These are phyloP conservation scores for Tylopilus sp. DNA, from an alignment of 1,284 basidiomycete species.

Conservation along the genomic window DNA sequence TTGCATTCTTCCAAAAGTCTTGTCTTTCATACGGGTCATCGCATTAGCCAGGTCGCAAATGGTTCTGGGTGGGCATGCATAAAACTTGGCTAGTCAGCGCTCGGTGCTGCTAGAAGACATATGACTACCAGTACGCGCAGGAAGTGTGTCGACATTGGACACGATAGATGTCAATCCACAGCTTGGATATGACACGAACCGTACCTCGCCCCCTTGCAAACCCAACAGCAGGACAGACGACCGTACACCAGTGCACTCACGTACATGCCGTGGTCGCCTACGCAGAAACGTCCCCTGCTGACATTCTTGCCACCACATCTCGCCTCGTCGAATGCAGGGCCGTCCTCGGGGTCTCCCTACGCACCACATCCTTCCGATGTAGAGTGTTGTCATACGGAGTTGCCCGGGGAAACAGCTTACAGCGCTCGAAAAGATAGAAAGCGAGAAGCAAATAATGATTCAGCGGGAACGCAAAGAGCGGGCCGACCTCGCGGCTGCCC, in stretches of 20 bases:
- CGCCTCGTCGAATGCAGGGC: neutral
- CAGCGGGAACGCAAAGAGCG: conserved; percentile 74
- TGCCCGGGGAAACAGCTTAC: conserved; percentile 76
- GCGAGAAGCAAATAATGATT: conserved; percentile 76
- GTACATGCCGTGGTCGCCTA: conserved; percentile 48
- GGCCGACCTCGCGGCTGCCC: conserved; percentile 63
- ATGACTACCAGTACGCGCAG: too few relatives aligned
- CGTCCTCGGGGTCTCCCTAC: neutral
- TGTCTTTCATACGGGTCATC: too few relatives aligned
- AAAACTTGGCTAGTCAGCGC: too few relatives aligned
- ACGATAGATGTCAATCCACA: too few relatives aligned
- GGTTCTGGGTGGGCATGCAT: too few relatives aligned
- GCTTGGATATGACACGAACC: too few relatives aligned
- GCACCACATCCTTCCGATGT: conserved; percentile 55
- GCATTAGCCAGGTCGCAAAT: too few relatives aligned
- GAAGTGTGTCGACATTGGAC: too few relatives aligned
- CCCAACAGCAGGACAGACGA: conserved; percentile 44
- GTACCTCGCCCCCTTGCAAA: conserved; percentile 21
- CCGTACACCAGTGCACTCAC: conserved; percentile 58
- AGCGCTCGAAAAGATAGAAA: conserved; percentile 70
- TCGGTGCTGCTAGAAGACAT: too few relatives aligned
- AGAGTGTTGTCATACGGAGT: conserved; percentile 68
- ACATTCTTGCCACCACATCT: conserved; percentile 23
- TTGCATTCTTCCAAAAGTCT: too few relatives aligned
- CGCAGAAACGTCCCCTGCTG: conserved; percentile 31